A percentile compares a stretch with the other conserved stretches of the same genome.
Conservation (phyloP, 2,329 filamentous ascomycete genomes). For the Aspergillus amoenus region DNA sequence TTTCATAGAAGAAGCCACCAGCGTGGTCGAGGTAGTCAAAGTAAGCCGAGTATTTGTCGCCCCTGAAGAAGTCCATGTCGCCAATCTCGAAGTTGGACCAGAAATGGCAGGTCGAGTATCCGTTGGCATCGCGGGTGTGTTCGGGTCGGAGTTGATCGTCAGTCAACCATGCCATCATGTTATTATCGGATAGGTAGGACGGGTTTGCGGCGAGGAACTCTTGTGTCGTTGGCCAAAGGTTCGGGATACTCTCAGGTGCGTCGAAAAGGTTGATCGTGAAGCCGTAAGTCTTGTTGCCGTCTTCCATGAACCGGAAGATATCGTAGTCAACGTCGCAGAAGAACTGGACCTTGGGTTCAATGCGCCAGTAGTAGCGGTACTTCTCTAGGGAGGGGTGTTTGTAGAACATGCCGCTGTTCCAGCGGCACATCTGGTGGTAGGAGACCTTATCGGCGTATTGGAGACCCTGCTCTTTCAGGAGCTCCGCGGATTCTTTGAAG, state of each 20-base stretch:
- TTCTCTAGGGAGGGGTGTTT: slow-evolving; percentile 84
- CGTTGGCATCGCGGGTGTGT: slow-evolving; percentile 77
- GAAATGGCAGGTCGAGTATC: slow-evolving; percentile 98
- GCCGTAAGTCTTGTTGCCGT: slow-evolving; percentile 98
- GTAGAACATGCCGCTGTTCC: slow-evolving; percentile 98
- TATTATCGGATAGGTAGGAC: slow-evolving; percentile 77
- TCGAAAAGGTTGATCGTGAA: slow-evolving; percentile 99
- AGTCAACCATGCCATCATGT: slow-evolving; percentile 82
- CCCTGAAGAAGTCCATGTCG: slow-evolving; percentile 89
- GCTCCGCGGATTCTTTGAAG: slow-evolving; percentile 77
- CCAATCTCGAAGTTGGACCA: slow-evolving; percentile 99
- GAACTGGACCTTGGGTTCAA: slow-evolving; percentile 98
- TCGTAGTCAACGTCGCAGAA: slow-evolving; percentile 99
- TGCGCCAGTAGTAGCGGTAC: slow-evolving; percentile 94
- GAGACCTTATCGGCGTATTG: slow-evolving; percentile 87
- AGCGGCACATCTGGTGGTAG: slow-evolving; percentile 98
- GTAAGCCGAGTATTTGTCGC: slow-evolving; percentile 88
- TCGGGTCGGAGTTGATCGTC: slow-evolving; percentile 75
- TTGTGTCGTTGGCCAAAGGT: slow-evolving; percentile 90
- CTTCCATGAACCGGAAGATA: slow-evolving; percentile 95
- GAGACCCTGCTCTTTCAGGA: slow-evolving; percentile 79
- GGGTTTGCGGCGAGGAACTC: slow-evolving; percentile 87
- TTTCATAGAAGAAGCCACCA: slow-evolving; percentile 97
- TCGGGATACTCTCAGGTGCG: slow-evolving; percentile 78
- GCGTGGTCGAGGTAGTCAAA: slow-evolving; percentile 93